Evolutionary conservation across 2,329 filamentous ascomycete genomes (phyloP).

Genomic region (Furcasterigmium sp.): DNA sequence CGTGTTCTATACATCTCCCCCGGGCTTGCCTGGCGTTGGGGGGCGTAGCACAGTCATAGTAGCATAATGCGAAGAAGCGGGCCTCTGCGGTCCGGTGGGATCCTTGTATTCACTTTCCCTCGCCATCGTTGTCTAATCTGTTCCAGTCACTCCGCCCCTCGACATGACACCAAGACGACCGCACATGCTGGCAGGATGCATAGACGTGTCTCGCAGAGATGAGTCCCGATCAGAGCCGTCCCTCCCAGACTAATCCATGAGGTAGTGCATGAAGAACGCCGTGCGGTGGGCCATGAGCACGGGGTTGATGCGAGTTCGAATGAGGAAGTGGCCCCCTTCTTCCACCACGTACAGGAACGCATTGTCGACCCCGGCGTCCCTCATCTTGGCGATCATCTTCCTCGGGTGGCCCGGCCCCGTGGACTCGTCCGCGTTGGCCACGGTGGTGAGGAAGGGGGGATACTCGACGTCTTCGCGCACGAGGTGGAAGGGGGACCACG

Average conservation of each 20-base stretch:
- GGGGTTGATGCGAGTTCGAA: neutral
- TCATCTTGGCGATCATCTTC: constrained; percentile 1
- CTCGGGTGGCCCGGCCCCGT: neutral
- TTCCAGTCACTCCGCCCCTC: too few relatives aligned
- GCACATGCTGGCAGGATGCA: too few relatives aligned
- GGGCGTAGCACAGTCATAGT: constrained; percentile 1
- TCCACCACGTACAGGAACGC: constrained; percentile 2
- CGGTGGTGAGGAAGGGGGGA: neutral
- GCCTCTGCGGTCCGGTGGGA: too few relatives aligned
- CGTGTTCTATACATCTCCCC: neutral
- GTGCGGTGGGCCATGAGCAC: neutral
- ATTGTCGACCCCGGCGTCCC: neutral
- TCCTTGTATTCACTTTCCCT: too few relatives aligned
- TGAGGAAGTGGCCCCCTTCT: neutral
- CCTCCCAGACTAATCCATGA: constrained; percentile 4
- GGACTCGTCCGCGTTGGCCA: neutral
- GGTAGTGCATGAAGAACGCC: constrained; percentile 7
- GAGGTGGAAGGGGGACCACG: constrained; percentile 2
- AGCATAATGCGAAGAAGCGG: too few relatives aligned
- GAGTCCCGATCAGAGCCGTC: too few relatives aligned
- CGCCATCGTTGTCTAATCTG: too few relatives aligned
- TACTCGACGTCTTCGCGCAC: neutral
- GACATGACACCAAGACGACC: too few relatives aligned
- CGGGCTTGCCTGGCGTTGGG: neutral
- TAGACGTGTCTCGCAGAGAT: too few relatives aligned